Evolutionary conservation across 169 alveolate genomes (phyloP).

Genomic region (Fabrea salina): DNA sequence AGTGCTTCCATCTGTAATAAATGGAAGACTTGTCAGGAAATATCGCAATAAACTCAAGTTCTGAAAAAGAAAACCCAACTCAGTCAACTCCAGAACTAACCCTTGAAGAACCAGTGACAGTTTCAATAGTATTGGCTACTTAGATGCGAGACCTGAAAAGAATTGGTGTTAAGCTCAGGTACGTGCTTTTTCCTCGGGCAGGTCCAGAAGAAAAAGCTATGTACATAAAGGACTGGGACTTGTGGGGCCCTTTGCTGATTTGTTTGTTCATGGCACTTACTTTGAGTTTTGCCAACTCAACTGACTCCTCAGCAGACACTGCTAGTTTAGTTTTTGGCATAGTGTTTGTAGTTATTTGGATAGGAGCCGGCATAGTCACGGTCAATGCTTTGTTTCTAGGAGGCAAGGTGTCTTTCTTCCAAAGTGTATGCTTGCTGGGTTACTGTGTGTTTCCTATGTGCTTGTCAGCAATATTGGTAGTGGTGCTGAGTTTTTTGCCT

Average conservation of each 20-base stretch:
- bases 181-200: constrained; percentile 77
- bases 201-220: constrained; percentile 63
- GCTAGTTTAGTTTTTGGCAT: constrained; percentile 76
- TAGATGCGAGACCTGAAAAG: constrained; percentile 69
- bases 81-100: constrained; percentile 40
- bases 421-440: constrained; percentile 79
- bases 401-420: constrained; percentile 77
- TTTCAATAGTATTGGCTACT: constrained; percentile 56
- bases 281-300: background rate
- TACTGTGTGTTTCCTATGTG: constrained; percentile 81
- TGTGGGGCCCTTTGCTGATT: constrained; percentile 90
- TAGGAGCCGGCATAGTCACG: constrained; percentile 84
- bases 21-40: too few relatives aligned
- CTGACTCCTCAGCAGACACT: background rate
- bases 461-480: constrained; percentile 65
- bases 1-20: too few relatives aligned
- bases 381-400: constrained; percentile 84
- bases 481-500: constrained; percentile 36
- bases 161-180: constrained; percentile 75
- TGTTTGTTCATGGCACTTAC: constrained; percentile 63
- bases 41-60: too few relatives aligned
- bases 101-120: constrained; percentile 81
- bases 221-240: constrained; percentile 81
- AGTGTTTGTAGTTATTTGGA: constrained; percentile 82
- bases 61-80: too few relatives aligned